Evolutionary conservation across 2,329 filamentous ascomycete species (phyloP), one percentile per base, ranked within the genome.

Genomic region (Aspergillus novoparasiticus): DNA sequence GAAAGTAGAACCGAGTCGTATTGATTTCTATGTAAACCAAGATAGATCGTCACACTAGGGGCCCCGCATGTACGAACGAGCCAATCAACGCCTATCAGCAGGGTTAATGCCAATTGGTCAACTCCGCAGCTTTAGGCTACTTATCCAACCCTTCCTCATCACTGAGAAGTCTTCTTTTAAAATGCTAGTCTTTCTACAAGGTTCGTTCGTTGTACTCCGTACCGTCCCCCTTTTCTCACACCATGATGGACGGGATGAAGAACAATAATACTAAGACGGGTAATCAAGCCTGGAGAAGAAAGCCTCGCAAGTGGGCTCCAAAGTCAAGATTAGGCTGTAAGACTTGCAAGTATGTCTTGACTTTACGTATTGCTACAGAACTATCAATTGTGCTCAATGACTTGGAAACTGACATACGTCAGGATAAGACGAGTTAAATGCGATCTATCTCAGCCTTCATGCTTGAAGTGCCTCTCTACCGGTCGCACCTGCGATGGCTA

Each of bases 311-410:
- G 46, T 79, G 75, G 39, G 75, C 78, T 59, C 75, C 77, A 65
- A 80, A 79, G 69, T 79, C 77, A 65, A 75, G 72, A 69, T 68
- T 75, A 16, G 77, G 77, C 55, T 80, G 77, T 66, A 78, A 76
- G 66, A 79, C 77, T 48, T 79, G 77, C 77, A 79, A 80, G 77
- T 79, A 61, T 75, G 77, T 72, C 55, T 66, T 61, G 58, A 57
- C 59, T 64, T 55, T 26, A 23, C 23, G 21, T 48, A 48, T 28
- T 48, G 23, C 45, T 28, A 28, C 45, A 16, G 45, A 48, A 12
- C 45, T 12, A 28, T 28, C 45, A 48, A 48, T 28, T 9, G 21
- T 12, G 45, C 28, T 28, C 23, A 26, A 48, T 19, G 23, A 26
- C 45, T 26, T 48, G 2, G 11, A 28, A 48, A 28, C 21, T 48